These are phyloP conservation scores for Podospora comata DNA, from an alignment of 495 filamentous ascomycete species.

Conservation along the genomic window DNA sequence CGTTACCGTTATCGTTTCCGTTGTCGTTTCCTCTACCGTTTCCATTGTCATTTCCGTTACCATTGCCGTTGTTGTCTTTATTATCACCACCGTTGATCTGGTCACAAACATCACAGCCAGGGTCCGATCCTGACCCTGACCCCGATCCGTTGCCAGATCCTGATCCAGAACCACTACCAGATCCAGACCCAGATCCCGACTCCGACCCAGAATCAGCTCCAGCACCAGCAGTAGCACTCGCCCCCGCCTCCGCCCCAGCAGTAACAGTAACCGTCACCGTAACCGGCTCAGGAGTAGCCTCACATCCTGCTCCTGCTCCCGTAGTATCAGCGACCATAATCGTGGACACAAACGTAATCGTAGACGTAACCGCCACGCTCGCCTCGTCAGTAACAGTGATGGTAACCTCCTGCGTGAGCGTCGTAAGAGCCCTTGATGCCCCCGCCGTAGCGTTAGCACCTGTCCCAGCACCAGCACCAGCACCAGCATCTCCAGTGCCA, in stretches of 20 bases:
- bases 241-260: neutral
- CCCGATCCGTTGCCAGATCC: conserved; percentile 3
- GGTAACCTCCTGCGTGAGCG: conserved; percentile 17
- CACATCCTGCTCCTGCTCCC: neutral
- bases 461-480: neutral
- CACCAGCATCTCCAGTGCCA: neutral
- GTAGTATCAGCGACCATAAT: conserved; percentile 10
- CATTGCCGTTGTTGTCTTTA: neutral
- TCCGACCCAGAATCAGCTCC: neutral
- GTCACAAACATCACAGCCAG: conserved; percentile 2
- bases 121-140: neutral
- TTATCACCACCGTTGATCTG: neutral
- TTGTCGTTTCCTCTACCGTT: conserved; percentile 11
- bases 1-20: neutral
- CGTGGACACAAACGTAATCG: conserved; percentile 17
- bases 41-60: neutral
- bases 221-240: neutral
- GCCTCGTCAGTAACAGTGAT: conserved; percentile 14
- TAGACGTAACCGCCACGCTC: conserved; percentile 4
- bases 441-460: neutral
- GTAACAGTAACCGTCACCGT: conserved; percentile 7
- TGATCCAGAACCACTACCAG: conserved; percentile 1
- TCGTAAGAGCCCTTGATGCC: conserved; percentile 10
- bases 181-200: conserved; percentile 2
- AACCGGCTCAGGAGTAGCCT: conserved; percentile 1